Base-by-base conservation (phyloP, 768 basidiomycete genomes). In the Clitopilus passeckerianus region DNA sequence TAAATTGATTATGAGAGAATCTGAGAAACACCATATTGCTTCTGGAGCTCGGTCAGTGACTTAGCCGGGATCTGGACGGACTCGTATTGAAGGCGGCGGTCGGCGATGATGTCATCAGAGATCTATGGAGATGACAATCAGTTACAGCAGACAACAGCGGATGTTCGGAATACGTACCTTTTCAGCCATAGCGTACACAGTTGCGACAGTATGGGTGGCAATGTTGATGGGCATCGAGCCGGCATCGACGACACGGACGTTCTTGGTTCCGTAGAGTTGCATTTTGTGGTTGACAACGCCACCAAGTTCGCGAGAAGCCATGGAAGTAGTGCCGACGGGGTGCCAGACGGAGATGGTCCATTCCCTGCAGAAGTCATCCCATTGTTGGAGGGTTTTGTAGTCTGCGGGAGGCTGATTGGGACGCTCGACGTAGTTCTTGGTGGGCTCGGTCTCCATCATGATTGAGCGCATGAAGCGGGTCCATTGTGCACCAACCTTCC, bases 251-350 rank as follows among this genome's bases (percentile, higher is more conserved):
- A 59, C 34, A 12, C 59, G 59, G 23, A 59, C n/a, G 18, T 59
- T 59, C 27, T 54, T 24, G 14, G 46, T 41, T n/a, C 54, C 54
- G 27, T 59, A 59, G 15, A 59, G 53, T 33, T 50, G 53, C 53
- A 59, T 23, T 14, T 44, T 23, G 20, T 22, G 23, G 46, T 59
- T 53, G 18, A 59, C 59, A 35, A 59, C 59, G 15, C 71, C 70
- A 14, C 84, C 65, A 24, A 57, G 58, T 27, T 64, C 62, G 14
- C 62, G 64, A 9, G 66, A 60, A 27, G 61, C 59, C 65, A 71
- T 66, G 34, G 65, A 60, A 15, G 65, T 70, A 4, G 75, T 74
- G 20, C 72, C 73, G 44, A 77, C 66, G 7, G 74, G 75, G 58
- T 77, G 76, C 59, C 60, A 63, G 23, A 63, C 62, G 46, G 64